phyloP scores from a whole-genome alignment of 2,329 filamentous ascomycete genomes.

The Aspergillus sp. region DNA sequence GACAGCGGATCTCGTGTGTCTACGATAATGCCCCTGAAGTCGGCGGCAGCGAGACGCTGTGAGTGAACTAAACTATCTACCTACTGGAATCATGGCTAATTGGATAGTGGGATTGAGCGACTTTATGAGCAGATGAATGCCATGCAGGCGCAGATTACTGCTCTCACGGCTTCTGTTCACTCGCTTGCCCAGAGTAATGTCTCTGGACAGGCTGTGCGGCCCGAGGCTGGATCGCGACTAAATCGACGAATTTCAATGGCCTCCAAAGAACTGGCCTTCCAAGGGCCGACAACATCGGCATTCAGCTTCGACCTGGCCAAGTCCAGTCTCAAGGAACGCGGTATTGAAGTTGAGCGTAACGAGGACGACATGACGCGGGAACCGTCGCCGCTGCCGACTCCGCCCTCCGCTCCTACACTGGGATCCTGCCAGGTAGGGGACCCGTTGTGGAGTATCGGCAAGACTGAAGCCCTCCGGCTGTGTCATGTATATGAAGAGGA shows the following conservation, averaged over 20 bases:
- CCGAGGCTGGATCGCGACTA: constrained; percentile 7
- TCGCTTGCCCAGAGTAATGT: constrained; percentile 53
- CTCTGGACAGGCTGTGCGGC: neutral
- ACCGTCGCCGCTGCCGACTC: constrained; percentile 33
- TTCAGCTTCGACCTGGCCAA: constrained; percentile 85
- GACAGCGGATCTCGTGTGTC: constrained; percentile 38
- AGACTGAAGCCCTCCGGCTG: constrained; percentile 75
- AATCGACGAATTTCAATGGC: constrained; percentile 18
- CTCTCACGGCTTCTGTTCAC: constrained; percentile 70
- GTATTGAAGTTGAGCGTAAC: constrained; percentile 64
- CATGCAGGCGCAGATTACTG: constrained; percentile 68
- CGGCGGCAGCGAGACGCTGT: neutral
- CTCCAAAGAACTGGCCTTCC: constrained; percentile 64
- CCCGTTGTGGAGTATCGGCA: constrained; percentile 72
- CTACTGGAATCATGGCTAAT: neutral
- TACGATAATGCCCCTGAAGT: constrained; percentile 62
- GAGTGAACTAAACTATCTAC: neutral
- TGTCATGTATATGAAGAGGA: constrained; percentile 82
- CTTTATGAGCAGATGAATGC: constrained; percentile 31
- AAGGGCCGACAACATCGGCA: constrained; percentile 78
- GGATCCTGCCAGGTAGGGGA: constrained; percentile 50
- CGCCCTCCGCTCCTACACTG: constrained; percentile 21
- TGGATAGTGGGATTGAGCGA: constrained; percentile 18
- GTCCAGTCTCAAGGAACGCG: constrained; percentile 81
- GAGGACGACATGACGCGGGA: constrained; percentile 54